Base-by-base conservation (phyloP, 2,329 filamentous ascomycete species). In the Beauveria brongniartii region DNA sequence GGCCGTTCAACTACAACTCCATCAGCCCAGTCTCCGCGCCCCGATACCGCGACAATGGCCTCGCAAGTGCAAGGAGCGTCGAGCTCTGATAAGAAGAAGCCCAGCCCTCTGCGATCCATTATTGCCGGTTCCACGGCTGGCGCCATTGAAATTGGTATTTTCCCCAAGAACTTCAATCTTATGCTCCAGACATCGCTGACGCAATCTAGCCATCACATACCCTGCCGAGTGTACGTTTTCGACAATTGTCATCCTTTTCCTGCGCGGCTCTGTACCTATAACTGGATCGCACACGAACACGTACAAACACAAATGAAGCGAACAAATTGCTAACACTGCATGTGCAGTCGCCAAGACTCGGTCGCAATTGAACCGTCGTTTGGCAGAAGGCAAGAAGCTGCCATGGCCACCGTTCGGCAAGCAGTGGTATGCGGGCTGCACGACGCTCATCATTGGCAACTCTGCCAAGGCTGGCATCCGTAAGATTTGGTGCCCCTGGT, bases 391-490 rank as follows among this genome's bases (percentile, higher is more conserved):
- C 52, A 81, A 95, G 79, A 97, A 96, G 78, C 83, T 97, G 34
- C 92, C 93, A 58, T 97, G 91, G 90, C 94, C 94, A 48, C 90
- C 91, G 12, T 97, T 97, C 70, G 94, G 94, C 54, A 80, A 77
- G 68, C 91, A 96, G 74, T 99, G 94, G 94, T 99, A 99, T 74
- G 93, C 94, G 14, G 94, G 94, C 43, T 99, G 94, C 78, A 97
- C 94, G 52, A 97, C 94, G 30, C 78, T 97, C 72, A 96, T 99
- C 63, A 91, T 97, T 67, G 94, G 94, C 63, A 99, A 99, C 77
- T 95, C 92, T 58, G 82, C 94, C 72, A 99, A 99, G 79, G 94
- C 94, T 43, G 94, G 92, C 63, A 95, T 97, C 65, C 88, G 92
- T 92, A 82, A 63, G 88, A 37, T 37, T 37, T 37, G 80, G 2